Evolutionary conservation across 2,329 filamentous ascomycete genomes (phyloP).

Genomic region (Trichophyton simii): DNA sequence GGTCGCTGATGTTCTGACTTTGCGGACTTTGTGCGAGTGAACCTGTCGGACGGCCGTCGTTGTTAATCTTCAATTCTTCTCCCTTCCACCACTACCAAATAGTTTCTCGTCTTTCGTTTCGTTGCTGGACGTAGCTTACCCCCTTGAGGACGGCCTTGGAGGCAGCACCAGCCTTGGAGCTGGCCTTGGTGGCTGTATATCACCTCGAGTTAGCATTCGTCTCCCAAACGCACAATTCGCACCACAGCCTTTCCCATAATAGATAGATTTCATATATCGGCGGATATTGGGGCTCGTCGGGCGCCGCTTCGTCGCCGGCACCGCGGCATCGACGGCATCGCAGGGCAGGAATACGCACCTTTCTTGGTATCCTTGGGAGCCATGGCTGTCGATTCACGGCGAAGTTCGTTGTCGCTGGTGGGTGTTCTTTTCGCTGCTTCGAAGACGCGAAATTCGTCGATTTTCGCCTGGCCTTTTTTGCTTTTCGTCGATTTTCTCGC

Average conservation of each 20-base stretch:
- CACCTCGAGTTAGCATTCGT: not conserved
- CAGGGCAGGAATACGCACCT: slow-evolving; percentile 25
- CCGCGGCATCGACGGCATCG: not conserved
- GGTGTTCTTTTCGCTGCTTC: not conserved
- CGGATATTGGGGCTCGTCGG: not conserved
- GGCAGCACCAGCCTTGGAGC: slow-evolving; percentile 71
- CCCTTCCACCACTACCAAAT: not conserved
- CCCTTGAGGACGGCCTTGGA: slow-evolving; percentile 94
- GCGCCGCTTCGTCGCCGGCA: not conserved
- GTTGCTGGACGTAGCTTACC: slow-evolving; percentile 45
- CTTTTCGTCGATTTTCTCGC: slow-evolving; percentile 6
- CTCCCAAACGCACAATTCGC: not conserved
- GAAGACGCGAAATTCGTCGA: slow-evolving; percentile 22
- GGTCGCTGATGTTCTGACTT: slow-evolving; percentile 81
- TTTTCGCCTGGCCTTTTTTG: slow-evolving; percentile 6
- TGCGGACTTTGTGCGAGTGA: slow-evolving; percentile 75
- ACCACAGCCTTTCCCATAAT: not conserved
- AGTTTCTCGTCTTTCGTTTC: not conserved
- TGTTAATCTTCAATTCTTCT: not conserved
- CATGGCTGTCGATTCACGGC: slow-evolving; percentile 31
- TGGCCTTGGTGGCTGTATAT: slow-evolving; percentile 42
- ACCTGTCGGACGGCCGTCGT: slow-evolving; percentile 33
- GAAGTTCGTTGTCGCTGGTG: not conserved
- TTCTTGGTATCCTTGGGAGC: slow-evolving; percentile 38
- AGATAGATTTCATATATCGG: not conserved